Evolutionary conservation across 352 stramenopile species (phyloP).

Genomic region (Phytophthora cactorum): DNA sequence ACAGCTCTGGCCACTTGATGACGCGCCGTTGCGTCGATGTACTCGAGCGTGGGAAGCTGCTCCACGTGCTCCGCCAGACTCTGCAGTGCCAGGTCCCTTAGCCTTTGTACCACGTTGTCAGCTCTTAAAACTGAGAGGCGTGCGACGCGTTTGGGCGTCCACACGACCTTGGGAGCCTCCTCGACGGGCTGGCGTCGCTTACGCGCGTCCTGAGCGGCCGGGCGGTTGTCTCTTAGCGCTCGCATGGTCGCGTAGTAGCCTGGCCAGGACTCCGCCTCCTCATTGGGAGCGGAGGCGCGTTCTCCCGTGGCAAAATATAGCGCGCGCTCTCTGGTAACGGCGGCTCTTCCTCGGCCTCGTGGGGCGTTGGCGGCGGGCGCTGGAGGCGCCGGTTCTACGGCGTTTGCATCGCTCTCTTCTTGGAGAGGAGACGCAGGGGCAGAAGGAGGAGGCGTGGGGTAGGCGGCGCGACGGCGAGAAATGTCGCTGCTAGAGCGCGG

Average conservation of each 20-base stretch:
- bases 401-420: conserved; percentile 1
- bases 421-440: background rate
- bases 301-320: conserved; percentile 56
- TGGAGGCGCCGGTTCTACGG: background rate
- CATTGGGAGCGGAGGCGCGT: conserved; percentile 6
- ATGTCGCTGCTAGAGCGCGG: background rate
- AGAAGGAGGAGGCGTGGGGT: background rate
- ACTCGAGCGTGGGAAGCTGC: conserved; percentile 69
- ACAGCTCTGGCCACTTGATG: conserved; percentile 66
- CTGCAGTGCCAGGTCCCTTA: conserved; percentile 63
- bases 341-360: conserved; percentile 29
- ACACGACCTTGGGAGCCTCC: conserved; percentile 35
- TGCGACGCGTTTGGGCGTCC: conserved; percentile 59
- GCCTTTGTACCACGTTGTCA: conserved; percentile 52
- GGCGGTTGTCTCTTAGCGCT: conserved; percentile 63
- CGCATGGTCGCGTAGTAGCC: conserved; percentile 80
- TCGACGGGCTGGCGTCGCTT: conserved; percentile 42
- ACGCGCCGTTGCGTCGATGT: conserved; percentile 67
- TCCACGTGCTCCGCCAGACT: conserved; percentile 71
- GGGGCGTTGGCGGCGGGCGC: background rate
- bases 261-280: conserved; percentile 59
- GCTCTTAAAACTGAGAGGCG: conserved; percentile 53
- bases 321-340: conserved; percentile 49
- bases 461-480: conserved; percentile 7
- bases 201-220: conserved; percentile 63